Conservation (phyloP, 225 moss, liverwort and hornwort genomes). For the Physcomitrium patens region DNA sequence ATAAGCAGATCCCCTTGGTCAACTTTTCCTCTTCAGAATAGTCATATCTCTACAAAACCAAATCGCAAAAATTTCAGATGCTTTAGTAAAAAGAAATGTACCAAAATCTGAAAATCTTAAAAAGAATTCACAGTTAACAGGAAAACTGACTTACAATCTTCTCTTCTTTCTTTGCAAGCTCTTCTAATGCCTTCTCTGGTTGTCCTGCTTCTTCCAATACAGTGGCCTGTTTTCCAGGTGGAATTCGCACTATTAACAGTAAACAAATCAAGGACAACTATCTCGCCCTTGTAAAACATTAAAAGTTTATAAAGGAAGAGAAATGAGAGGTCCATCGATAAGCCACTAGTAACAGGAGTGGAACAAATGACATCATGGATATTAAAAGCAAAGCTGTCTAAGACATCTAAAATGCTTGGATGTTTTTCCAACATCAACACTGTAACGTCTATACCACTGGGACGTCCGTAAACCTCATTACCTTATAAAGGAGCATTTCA, state of each 20-base stretch:
- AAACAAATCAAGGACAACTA: background rate
- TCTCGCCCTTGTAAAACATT: background rate
- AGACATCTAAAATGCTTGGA: background rate
- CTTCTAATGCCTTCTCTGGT: constrained; percentile 80
- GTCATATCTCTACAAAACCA: background rate
- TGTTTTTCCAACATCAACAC: background rate
- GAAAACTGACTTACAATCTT: constrained; percentile 66
- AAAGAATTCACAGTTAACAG: background rate
- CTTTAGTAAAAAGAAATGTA: background rate
- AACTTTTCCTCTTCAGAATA: constrained; percentile 7
- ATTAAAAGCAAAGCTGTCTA: background rate
- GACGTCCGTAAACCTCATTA: constrained; percentile 32
- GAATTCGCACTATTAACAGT: constrained; percentile 28
- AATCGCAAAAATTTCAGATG: no score
- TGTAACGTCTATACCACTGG: constrained; percentile 3
- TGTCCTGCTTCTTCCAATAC: constrained; percentile 90
- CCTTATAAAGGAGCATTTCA: constrained; percentile 98
- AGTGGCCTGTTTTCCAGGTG: constrained; percentile 60
- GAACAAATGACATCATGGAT: constrained; percentile 14
- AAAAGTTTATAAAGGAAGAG: constrained; percentile 19
- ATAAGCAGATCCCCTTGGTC: background rate
- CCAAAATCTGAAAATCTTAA: background rate
- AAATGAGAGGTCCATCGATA: constrained; percentile 6
- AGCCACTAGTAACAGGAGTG: constrained; percentile 11
- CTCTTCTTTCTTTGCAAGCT: constrained; percentile 77